A percentile compares a stretch with the other conserved stretches of the same genome.
phyloP scores from a whole-genome alignment of 352 stramenopile genomes.

The Globisporangium recalcitrans region DNA sequence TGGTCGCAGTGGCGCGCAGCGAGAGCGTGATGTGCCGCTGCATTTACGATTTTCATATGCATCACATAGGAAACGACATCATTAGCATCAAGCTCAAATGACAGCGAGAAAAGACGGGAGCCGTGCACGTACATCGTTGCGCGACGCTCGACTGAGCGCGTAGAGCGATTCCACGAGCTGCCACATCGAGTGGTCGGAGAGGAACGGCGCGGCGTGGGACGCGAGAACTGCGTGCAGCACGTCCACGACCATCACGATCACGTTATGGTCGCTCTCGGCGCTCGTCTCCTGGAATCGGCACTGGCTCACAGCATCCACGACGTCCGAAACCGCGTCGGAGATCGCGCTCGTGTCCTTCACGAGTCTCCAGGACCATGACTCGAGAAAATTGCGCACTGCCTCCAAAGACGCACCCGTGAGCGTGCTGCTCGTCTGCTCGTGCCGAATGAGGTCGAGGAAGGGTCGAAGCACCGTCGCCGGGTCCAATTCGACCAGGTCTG shows the following conservation, averaged over 20 bases:
- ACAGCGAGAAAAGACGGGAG: background rate
- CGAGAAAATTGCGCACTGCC: constrained; percentile 94
- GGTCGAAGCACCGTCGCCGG: constrained; percentile 75
- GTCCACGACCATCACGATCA: constrained; percentile 92
- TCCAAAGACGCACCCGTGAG: constrained; percentile 92
- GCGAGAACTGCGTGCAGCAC: constrained; percentile 92
- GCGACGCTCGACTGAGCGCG: constrained; percentile 80
- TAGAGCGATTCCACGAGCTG: constrained; percentile 95
- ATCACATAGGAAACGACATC: background rate
- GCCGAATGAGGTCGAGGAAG: constrained; percentile 94
- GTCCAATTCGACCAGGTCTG: constrained; percentile 57
- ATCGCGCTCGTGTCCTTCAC: constrained; percentile 33
- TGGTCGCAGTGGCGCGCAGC: constrained; percentile 59
- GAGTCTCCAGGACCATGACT: constrained; percentile 65
- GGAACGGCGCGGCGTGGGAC: constrained; percentile 63
- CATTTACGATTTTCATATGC: background rate
- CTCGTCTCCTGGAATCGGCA: constrained; percentile 94
- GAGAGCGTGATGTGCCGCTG: constrained; percentile 59
- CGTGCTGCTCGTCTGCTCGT: constrained; percentile 88
- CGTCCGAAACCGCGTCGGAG: constrained; percentile 58
- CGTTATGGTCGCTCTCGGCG: constrained; percentile 85
- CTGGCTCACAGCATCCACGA: constrained; percentile 90
- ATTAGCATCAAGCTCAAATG: background rate
- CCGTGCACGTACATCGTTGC: constrained; percentile 44
- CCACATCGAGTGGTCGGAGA: constrained; percentile 93